Percentiles rank a stretch among this genome's conserved stretches.
Evolutionary conservation across 2,329 filamentous ascomycete species (phyloP).

Genomic region (Aspergillus sp.): DNA sequence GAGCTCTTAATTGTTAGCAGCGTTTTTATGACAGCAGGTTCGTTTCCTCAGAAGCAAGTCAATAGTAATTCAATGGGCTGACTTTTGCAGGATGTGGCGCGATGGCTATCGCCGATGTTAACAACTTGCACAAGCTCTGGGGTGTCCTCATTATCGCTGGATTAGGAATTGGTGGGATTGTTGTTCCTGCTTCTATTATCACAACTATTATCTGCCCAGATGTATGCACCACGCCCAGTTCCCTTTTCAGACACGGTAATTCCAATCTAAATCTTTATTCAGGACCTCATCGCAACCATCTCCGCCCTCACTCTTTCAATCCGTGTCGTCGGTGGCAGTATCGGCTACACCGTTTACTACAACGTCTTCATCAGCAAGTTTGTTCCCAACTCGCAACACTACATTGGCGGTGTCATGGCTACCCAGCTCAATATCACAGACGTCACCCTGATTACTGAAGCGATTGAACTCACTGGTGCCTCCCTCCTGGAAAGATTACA

Average conservation of each 20-base stretch:
- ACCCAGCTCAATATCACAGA: constrained; percentile 52
- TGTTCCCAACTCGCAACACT: constrained; percentile 44
- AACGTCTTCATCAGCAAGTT: constrained; percentile 51
- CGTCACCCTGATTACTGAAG: constrained; percentile 46
- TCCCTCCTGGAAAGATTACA: constrained; percentile 52
- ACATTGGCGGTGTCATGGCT: constrained; percentile 54
- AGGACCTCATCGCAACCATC: constrained; percentile 67
- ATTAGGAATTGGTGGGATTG: constrained; percentile 66
- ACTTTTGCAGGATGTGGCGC: constrained; percentile 50
- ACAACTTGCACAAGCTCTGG: constrained; percentile 58
- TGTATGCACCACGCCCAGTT: constrained; percentile 31
- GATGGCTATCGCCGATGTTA: constrained; percentile 49
- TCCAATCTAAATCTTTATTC: neutral
- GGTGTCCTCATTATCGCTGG: constrained; percentile 61
- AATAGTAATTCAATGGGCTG: neutral
- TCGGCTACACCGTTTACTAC: constrained; percentile 63
- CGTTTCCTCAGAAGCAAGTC: constrained; percentile 3
- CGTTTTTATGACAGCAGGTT: constrained; percentile 64
- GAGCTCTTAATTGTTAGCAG: constrained; percentile 61
- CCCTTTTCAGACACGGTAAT: neutral
- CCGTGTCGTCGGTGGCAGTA: constrained; percentile 65
- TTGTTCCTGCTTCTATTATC: constrained; percentile 67
- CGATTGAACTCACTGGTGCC: constrained; percentile 54
- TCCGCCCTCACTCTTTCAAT: constrained; percentile 68
- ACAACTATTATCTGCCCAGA: constrained; percentile 69